Conservation (phyloP, 108 stramenopile genomes). For the Cylindrotheca fusiformis region DNA sequence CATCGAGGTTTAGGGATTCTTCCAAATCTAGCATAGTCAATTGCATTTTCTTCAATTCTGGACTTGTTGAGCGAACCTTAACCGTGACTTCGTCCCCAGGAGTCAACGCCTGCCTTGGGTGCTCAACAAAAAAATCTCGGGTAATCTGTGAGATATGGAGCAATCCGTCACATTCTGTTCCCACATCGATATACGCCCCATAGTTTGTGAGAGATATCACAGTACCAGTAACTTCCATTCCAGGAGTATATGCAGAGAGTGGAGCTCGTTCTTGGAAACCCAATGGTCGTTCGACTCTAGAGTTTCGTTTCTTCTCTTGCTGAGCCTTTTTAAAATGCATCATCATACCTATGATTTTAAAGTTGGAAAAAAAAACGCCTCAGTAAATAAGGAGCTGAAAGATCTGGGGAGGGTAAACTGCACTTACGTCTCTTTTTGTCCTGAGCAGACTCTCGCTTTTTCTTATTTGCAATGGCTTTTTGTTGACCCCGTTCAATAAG, state of each 20-base stretch:
- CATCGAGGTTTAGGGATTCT: slow-evolving; percentile 41
- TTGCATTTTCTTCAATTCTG: slow-evolving; percentile 72
- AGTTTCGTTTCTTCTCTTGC: slow-evolving; percentile 47
- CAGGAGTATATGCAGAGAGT: slow-evolving; percentile 42
- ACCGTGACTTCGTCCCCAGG: slow-evolving; percentile 79
- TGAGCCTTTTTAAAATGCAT: slow-evolving; percentile 58
- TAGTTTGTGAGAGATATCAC: slow-evolving; percentile 82
- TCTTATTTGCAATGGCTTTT: slow-evolving; percentile 72
- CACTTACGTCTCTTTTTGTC: slow-evolving; percentile 73
- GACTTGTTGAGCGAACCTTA: slow-evolving; percentile 49
- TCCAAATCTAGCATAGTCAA: slow-evolving; percentile 65
- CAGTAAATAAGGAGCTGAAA: neutral
- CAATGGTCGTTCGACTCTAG: slow-evolving; percentile 48
- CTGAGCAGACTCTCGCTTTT: slow-evolving; percentile 63
- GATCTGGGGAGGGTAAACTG: neutral
- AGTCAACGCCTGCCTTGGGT: slow-evolving; percentile 64
- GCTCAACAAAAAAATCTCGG: slow-evolving; percentile 70
- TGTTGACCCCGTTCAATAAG: slow-evolving; percentile 65
- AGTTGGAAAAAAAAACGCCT: slow-evolving; percentile 1
- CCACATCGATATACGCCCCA: slow-evolving; percentile 90
- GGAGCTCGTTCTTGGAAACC: slow-evolving; percentile 50
- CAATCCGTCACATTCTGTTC: slow-evolving; percentile 86
- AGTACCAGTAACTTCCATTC: slow-evolving; percentile 56
- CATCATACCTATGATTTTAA: slow-evolving; percentile 30
- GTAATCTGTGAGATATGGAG: slow-evolving; percentile 83